Base-by-base conservation (phyloP, 768 basidiomycete genomes). In the Leccinum sublutescens region DNA sequence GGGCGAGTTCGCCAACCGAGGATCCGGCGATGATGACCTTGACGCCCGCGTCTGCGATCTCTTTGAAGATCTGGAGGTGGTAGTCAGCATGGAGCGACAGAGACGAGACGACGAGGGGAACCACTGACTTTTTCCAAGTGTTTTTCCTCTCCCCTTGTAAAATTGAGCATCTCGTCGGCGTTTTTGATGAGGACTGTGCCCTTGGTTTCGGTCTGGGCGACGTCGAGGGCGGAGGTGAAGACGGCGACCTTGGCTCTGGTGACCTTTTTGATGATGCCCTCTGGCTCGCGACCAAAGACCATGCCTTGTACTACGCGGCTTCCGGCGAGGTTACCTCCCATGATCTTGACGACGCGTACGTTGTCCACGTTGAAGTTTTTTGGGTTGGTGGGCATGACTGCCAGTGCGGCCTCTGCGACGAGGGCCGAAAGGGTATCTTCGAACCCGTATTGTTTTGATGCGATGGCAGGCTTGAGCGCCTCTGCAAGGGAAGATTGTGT, bases 361-460 rank as follows among this genome's bases (percentile, higher is more conserved):
- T 95, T 95, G 75, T 99, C 97, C 29, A 98, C 95, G 75, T 97
- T 98, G 84, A 98, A 99, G 74, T 93, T 88, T 70, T 89, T 88
- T 8, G 86, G 85, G 71, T 91, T 92, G 2, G 80, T 71, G 4
- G 94, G 93, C 95, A 98, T 97, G 65, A 98, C 89, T 2, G 87
- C 83, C 25, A 98, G 76, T 0, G 94, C 91, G 1, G 97, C 97
- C 68, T 98, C 95, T 9, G 96, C 91, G 5, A 98, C 95, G 9
- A 98, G 83, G 2, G 79, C 73, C 2, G 95, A 80, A 0, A 98
- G 82, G 45, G 81, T 79, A 56, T 93, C 90, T 76, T 98, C 96
- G 49, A 86, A 87, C 4, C 96, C 96, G 54, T 98, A 98, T 72
- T 99, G 97, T 74, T 99, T 99, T 33, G 96, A 91, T 6, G 96